Percentiles rank a stretch among this genome's conserved stretches.
phyloP scores from a whole-genome alignment of 75 land plant species.

The Sequoia sempervirens region DNA sequence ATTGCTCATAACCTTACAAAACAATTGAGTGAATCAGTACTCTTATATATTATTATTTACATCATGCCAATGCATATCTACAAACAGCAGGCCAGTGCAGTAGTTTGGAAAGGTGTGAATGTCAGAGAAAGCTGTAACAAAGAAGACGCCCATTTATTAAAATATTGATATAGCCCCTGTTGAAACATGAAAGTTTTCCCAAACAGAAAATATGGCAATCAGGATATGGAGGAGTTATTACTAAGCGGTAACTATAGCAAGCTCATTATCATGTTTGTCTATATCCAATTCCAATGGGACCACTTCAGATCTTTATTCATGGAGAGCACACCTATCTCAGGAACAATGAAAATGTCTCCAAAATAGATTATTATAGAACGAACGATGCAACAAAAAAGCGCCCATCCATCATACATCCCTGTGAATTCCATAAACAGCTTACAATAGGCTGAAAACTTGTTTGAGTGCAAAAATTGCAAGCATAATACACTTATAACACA shows the following conservation, averaged over 20 bases:
- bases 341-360: not conserved
- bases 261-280: not conserved
- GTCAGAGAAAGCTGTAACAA: conserved; percentile 4
- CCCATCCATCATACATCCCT: not conserved
- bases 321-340: not conserved
- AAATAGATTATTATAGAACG: not conserved
- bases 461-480: not conserved
- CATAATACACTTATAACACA: not conserved
- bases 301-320: not conserved
- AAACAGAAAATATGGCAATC: conserved; percentile 1
- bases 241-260: not conserved
- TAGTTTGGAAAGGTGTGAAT: not conserved
- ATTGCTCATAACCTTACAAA: conserved; percentile 63
- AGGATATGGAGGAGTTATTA: not conserved
- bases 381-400: not conserved
- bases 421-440: not conserved
- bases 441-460: not conserved
- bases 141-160: not conserved
- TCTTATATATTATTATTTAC: not conserved
- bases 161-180: not conserved
- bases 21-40: not conserved
- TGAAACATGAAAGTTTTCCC: not conserved
- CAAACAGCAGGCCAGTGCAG: not conserved
- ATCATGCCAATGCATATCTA: not conserved
- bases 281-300: not conserved